Evolutionary conservation across 2,329 filamentous ascomycete genomes (phyloP).

Genomic region (Nakataea oryzae): DNA sequence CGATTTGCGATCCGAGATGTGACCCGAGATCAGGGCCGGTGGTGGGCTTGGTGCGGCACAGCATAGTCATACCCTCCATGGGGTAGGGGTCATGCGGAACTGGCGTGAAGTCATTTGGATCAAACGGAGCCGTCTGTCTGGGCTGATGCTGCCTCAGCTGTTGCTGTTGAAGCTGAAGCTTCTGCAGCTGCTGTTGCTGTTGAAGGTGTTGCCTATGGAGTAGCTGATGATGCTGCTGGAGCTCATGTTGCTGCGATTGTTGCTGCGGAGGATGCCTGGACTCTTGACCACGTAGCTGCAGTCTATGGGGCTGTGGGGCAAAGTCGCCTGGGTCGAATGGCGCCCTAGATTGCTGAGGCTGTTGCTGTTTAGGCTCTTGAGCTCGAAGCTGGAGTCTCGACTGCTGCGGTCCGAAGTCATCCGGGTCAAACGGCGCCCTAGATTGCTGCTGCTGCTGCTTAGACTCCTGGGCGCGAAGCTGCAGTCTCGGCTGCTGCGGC

Average conservation of each 20-base stretch:
- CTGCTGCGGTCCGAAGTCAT: background rate
- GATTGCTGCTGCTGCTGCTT: background rate
- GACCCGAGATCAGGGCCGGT: conserved; percentile 13
- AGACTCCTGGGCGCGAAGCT: background rate
- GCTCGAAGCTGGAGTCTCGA: background rate
- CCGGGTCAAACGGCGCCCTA: conserved; percentile 1
- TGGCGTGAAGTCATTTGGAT: conserved; percentile 49
- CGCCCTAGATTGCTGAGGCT: conserved; percentile 1
- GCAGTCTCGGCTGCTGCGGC: background rate
- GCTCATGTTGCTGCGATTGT: conserved; percentile 4
- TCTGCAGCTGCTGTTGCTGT: conserved; percentile 11
- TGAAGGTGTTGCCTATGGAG: conserved; percentile 13
- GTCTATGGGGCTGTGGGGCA: background rate
- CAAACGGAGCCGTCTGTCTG: conserved; percentile 25
- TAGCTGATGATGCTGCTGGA: conserved; percentile 14
- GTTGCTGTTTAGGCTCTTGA: background rate
- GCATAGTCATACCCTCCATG: conserved; percentile 93
- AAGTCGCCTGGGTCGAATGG: background rate
- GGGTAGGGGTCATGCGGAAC: conserved; percentile 92
- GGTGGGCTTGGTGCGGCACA: conserved; percentile 57
- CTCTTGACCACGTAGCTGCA: background rate
- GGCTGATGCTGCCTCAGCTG: conserved; percentile 3
- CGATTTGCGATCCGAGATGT: conserved; percentile 30
- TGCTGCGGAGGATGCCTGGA: background rate
- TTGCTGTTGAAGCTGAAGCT: conserved; percentile 12